Percentiles rank a stretch among this genome's conserved stretches.
Evolutionary conservation across 208 protist genomes (phyloP).

Genomic region (Porcisia hertigi): DNA sequence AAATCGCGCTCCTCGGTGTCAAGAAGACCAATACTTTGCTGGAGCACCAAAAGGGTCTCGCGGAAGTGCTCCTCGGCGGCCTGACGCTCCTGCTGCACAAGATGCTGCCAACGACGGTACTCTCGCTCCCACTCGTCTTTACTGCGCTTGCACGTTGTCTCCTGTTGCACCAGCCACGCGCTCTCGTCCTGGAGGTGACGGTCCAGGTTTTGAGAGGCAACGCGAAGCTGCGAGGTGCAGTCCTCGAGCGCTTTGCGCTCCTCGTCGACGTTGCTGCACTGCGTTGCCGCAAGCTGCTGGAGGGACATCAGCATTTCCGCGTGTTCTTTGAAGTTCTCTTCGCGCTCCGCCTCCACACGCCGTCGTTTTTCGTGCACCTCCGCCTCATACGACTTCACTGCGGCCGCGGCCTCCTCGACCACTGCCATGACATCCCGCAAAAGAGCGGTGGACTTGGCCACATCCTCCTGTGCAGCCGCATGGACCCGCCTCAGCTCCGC

Average conservation of each 20-base stretch:
- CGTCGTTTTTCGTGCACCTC: slow-evolving; percentile 44
- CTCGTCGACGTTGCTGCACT: slow-evolving; percentile 44
- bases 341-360: slow-evolving; percentile 41
- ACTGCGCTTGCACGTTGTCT: slow-evolving; percentile 41
- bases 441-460: slow-evolving; percentile 35
- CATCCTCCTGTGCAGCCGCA: slow-evolving; percentile 48
- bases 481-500: slow-evolving; percentile 43
- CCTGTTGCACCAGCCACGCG: slow-evolving; percentile 67
- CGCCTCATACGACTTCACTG: slow-evolving; percentile 52
- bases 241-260: slow-evolving; percentile 48
- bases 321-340: slow-evolving; percentile 34
- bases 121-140: slow-evolving; percentile 71
- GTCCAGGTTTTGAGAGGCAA: slow-evolving; percentile 44
- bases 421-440: slow-evolving; percentile 35
- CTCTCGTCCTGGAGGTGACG: slow-evolving; percentile 65
- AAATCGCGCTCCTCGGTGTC: slow-evolving; percentile 56
- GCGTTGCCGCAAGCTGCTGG: slow-evolving; percentile 47
- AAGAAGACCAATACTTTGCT: slow-evolving; percentile 40
- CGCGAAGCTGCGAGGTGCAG: slow-evolving; percentile 47
- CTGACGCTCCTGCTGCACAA: slow-evolving; percentile 61
- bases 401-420: slow-evolving; percentile 38
- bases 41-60: slow-evolving; percentile 44
- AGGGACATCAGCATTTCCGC: slow-evolving; percentile 37
- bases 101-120: slow-evolving; percentile 69
- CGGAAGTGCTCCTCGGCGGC: slow-evolving; percentile 59